A percentile compares a stretch with the other conserved stretches of the same genome.
Evolutionary conservation across 768 basidiomycete genomes (phyloP).

Genomic region (Xerocomellus amylosporus): DNA sequence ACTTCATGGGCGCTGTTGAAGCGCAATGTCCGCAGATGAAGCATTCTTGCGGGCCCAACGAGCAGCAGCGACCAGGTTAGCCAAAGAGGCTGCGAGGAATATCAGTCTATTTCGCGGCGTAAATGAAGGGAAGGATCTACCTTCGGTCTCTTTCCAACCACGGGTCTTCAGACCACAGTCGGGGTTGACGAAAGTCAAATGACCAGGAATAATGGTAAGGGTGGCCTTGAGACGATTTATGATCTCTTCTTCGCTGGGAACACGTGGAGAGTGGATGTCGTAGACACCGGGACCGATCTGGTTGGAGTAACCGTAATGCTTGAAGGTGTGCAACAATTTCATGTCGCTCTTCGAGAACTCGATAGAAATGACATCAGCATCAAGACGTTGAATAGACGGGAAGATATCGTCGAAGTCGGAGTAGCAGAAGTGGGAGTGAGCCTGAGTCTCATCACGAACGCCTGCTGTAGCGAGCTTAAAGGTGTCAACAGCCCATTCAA

Average conservation of each 20-base stretch:
- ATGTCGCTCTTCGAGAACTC: conserved; percentile 98
- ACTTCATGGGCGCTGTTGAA: conserved; percentile 87
- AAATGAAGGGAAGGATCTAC: conserved; percentile 29
- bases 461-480: conserved; percentile 98
- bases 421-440: conserved; percentile 99
- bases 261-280: conserved; percentile 99
- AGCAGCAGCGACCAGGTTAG: conserved; percentile 87
- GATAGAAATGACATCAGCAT: conserved; percentile 98
- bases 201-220: conserved; percentile 75
- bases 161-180: conserved; percentile 99
- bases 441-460: conserved; percentile 90
- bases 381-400: conserved; percentile 93
- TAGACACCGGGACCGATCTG: conserved; percentile 98
- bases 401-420: conserved; percentile 99
- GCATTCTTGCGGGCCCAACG: conserved; percentile 87
- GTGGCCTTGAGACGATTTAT: conserved; percentile 86
- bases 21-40: conserved; percentile 61
- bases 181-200: conserved; percentile 90
- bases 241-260: conserved; percentile 91
- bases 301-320: conserved; percentile 92
- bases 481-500: conserved; percentile 98
- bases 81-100: conserved; percentile 55
- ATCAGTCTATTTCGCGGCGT: conserved; percentile 3
- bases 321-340: conserved; percentile 95
- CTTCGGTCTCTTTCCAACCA: conserved; percentile 97